Percentiles rank a stretch among this genome's conserved stretches.
Conservation (phyloP, 78 protist genomes). For the Dictyostelium citrinum region DNA sequence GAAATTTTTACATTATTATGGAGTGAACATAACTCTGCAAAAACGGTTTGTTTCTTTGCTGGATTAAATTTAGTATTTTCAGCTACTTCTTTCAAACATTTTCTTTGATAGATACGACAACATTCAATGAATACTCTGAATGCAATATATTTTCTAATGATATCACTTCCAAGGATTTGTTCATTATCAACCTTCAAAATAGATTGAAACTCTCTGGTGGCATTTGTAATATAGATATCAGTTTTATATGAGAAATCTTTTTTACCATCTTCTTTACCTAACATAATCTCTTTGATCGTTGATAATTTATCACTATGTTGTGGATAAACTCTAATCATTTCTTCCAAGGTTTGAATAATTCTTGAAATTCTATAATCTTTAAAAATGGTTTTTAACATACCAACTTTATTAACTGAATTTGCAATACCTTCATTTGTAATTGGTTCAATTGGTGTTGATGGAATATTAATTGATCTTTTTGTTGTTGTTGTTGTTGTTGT, state of each 20-base stretch:
- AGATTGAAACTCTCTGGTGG: neutral
- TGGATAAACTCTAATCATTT: neutral
- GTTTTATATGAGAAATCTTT: neutral
- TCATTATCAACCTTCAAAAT: neutral
- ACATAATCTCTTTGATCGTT: neutral
- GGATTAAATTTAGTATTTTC: neutral
- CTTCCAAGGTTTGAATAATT: neutral
- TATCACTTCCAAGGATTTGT: neutral
- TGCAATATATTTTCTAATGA: neutral
- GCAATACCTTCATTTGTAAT: neutral
- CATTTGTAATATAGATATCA: neutral
- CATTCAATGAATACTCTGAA: neutral
- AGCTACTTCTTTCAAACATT: neutral
- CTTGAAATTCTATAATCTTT: neutral
- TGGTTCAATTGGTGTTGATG: neutral
- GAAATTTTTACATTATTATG: neutral
- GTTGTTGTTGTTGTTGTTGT: neutral
- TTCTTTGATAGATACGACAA: slow-evolving; percentile 10
- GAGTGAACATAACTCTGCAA: neutral
- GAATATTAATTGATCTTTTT: neutral
- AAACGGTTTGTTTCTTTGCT: neutral
- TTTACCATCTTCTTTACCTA: slow-evolving; percentile 1
- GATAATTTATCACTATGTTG: neutral
- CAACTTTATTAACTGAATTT: neutral
- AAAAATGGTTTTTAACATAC: neutral